Evolutionary conservation across 2,329 filamentous ascomycete genomes (phyloP).

Genomic region (Sarocladium oryzae): DNA sequence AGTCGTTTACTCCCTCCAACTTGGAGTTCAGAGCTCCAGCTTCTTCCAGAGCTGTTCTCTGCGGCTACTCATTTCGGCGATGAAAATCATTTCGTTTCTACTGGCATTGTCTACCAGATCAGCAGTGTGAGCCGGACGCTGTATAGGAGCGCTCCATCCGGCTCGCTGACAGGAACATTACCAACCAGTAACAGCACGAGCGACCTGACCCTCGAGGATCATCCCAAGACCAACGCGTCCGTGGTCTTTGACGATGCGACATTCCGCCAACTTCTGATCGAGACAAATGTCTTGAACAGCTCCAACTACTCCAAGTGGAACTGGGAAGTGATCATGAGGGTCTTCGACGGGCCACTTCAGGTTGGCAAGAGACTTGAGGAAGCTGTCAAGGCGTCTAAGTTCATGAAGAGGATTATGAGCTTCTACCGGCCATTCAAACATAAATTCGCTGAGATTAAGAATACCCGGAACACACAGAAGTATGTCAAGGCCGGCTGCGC

Average conservation of each 20-base stretch:
- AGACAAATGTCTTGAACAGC: slow-evolving; percentile 81
- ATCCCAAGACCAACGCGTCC: slow-evolving; percentile 43
- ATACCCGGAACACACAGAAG: slow-evolving; percentile 87
- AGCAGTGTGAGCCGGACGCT: slow-evolving; percentile 94
- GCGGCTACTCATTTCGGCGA: slow-evolving; percentile 66
- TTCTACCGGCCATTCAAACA: slow-evolving; percentile 98
- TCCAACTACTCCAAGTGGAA: slow-evolving; percentile 95
- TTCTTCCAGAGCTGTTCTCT: slow-evolving; percentile 78
- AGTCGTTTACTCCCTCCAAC: slow-evolving; percentile 75
- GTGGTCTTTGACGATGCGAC: slow-evolving; percentile 52
- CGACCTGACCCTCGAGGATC: slow-evolving; percentile 48
- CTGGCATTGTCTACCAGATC: slow-evolving; percentile 92
- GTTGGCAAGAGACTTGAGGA: slow-evolving; percentile 91
- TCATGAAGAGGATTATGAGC: slow-evolving; percentile 87
- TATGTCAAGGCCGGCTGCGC: slow-evolving; percentile 88
- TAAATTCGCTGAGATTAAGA: slow-evolving; percentile 83
- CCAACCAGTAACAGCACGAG: slow-evolving; percentile 39
- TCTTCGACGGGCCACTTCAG: slow-evolving; percentile 87
- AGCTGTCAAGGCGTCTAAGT: slow-evolving; percentile 90
- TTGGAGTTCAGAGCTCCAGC: slow-evolving; percentile 79
- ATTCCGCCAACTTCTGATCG: slow-evolving; percentile 59
- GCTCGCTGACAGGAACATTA: slow-evolving; percentile 28
- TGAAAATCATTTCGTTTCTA: slow-evolving; percentile 71
- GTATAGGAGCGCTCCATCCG: slow-evolving; percentile 64
- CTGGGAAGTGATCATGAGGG: slow-evolving; percentile 84